These are phyloP conservation scores for Talaromyces amestolkiae DNA, from an alignment of 2,329 filamentous ascomycete genomes.

Conservation along the genomic window DNA sequence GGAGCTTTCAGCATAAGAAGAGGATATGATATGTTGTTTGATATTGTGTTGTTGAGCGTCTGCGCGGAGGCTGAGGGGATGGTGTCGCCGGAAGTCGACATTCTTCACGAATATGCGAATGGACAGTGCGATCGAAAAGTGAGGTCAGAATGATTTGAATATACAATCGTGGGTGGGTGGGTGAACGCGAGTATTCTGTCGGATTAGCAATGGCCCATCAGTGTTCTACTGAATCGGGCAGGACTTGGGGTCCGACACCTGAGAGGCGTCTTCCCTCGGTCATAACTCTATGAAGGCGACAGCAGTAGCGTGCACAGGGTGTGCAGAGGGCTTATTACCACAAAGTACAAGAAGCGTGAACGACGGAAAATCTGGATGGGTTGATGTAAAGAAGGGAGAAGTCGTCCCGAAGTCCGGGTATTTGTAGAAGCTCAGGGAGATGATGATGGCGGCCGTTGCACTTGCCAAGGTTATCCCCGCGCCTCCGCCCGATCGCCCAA, in stretches of 20 bases:
- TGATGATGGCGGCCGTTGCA: conserved; percentile 1
- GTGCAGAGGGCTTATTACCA: not conserved
- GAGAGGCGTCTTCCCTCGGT: conserved; percentile 16
- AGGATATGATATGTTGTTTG: conserved; percentile 15
- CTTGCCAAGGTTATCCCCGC: conserved; percentile 12
- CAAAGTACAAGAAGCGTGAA: not conserved
- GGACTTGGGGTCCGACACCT: conserved; percentile 20
- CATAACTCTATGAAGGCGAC: conserved; percentile 16
- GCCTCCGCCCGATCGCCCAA: conserved; percentile 2
- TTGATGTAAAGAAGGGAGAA: not conserved
- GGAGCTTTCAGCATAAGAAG: conserved; percentile 33
- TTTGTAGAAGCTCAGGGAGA: not conserved
- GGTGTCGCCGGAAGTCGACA: conserved; percentile 12
- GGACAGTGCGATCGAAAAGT: not conserved
- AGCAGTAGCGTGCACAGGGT: not conserved
- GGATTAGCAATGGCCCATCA: conserved; percentile 5
- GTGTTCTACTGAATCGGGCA: conserved; percentile 3
- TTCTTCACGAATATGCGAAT: not conserved
- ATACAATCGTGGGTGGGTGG: not conserved
- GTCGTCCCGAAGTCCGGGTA: not conserved
- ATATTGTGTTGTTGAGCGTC: conserved; percentile 10
- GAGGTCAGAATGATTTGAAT: not conserved
- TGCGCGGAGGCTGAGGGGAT: conserved; percentile 5
- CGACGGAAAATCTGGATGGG: not conserved
- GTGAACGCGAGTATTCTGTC: not conserved